Evolutionary conservation across 129 eudicot genomes (phyloP).

Genomic region (Dittrichia graveolens): DNA sequence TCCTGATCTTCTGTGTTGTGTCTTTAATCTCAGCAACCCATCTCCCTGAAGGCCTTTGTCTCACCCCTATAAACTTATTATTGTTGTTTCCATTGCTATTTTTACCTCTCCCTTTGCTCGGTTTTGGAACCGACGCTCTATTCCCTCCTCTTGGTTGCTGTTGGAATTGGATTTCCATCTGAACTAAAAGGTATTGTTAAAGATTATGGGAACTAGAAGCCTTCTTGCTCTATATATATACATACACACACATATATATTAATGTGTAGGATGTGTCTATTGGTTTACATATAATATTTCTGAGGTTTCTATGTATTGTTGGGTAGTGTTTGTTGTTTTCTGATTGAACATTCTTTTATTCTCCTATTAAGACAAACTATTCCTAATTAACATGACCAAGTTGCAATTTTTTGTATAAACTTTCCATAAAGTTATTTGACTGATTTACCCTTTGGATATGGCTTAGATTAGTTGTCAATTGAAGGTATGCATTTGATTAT

Average conservation of each 20-base stretch:
- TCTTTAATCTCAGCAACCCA: conserved; percentile 97
- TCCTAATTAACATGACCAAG: conserved; percentile 25
- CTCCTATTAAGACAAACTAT: conserved; percentile 28
- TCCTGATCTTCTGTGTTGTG: conserved; percentile 83
- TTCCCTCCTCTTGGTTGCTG: conserved; percentile 38
- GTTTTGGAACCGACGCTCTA: conserved; percentile 25
- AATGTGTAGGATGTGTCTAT: conserved; percentile 27
- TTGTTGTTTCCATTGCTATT: conserved; percentile 28
- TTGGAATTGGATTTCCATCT: conserved; percentile 75
- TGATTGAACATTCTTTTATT: conserved; percentile 39
- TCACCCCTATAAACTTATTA: conserved; percentile 77
- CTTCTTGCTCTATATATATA: conserved; percentile 31
- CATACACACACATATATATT: not conserved
- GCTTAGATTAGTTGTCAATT: conserved; percentile 7
- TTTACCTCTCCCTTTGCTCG: conserved; percentile 55
- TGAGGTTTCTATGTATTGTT: conserved; percentile 54
- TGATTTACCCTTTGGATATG: conserved; percentile 30
- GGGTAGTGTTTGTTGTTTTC: conserved; percentile 45
- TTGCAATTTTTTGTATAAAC: conserved; percentile 30
- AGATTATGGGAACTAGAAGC: conserved; percentile 25
- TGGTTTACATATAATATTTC: conserved; percentile 24
- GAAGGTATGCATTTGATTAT: not conserved
- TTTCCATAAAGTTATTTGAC: conserved; percentile 34
- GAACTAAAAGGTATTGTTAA: not conserved
- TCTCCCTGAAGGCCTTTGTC: conserved; percentile 88